phyloP scores from a whole-genome alignment of 768 basidiomycete genomes.

The Tubosaeta sp. region DNA sequence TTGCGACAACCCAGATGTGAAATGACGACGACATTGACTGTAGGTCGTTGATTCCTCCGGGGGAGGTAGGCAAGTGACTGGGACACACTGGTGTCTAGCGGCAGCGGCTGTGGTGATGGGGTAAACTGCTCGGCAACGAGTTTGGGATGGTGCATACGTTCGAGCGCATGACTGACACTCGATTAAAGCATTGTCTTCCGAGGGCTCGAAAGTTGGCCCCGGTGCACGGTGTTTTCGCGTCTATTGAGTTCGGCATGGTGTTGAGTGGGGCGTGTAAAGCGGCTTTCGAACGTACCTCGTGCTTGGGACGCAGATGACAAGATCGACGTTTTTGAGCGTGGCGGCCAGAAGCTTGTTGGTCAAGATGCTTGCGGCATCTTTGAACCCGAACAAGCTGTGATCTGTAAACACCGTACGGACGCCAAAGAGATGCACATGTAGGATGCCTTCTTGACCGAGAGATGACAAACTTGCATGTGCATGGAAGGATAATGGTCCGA shows the following conservation, averaged over 20 bases:
- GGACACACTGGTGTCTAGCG: conserved; percentile 54
- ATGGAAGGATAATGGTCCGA: conserved; percentile 83
- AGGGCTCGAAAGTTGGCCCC: conserved; percentile 67
- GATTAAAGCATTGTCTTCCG: conserved; percentile 40
- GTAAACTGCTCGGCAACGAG: conserved; percentile 82
- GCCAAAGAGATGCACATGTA: conserved; percentile 84
- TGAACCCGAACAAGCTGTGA: conserved; percentile 94
- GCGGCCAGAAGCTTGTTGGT: conserved; percentile 94
- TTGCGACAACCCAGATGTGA: conserved; percentile 90
- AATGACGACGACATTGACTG: conserved; percentile 89
- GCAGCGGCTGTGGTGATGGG: conserved; percentile 47
- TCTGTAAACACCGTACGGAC: conserved; percentile 94
- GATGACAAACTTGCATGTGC: conserved; percentile 89
- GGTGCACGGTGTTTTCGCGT: conserved; percentile 92
- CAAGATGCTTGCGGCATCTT: conserved; percentile 93
- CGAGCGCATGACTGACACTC: conserved; percentile 43
- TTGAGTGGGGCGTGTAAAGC: background rate
- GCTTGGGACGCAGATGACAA: conserved; percentile 93
- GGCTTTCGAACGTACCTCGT: conserved; percentile 65
- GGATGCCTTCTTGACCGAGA: conserved; percentile 87
- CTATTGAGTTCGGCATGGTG: conserved; percentile 36
- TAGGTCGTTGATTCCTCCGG: background rate
- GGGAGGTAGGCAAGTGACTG: background rate
- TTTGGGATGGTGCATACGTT: conserved; percentile 93
- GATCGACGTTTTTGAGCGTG: conserved; percentile 86